Base-by-base conservation (phyloP, 1,139 yeast genomes). In the Yamadazyma friedrichii region DNA sequence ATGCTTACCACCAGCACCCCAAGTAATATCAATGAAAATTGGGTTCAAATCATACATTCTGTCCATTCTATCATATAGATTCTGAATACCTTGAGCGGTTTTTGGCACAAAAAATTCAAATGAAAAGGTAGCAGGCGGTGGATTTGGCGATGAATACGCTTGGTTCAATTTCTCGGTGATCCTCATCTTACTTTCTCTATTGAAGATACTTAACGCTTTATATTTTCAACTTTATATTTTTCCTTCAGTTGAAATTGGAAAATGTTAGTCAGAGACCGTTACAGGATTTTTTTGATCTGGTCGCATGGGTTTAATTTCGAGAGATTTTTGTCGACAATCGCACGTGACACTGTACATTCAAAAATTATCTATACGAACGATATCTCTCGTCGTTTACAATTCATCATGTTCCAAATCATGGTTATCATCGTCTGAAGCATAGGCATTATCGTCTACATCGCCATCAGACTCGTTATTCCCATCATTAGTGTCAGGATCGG, bases 21-120 rank as follows among this genome's bases (percentile, higher is more conserved):
- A 93, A 1, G 98, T 93, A 49, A 93, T 87, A 59, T 93, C 98
- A 46, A 93, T 83, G 61, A 93, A 93, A 48, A 87, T 81, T 1
- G 98, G 98, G 49, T 85, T 84, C 55, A 91, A 73, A 51, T 87
- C 91, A 63, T 88, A 88, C 98, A 93, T 93, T 63, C 97, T 80
- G 59, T 93, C 98, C 94, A 93, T 93, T 61, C 98, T 78, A 62
- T 93, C 98, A 65, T 91, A 93, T 44, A 93, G 74, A 59, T 93
- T 93, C 62, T 91, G 96, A 26, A 91, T 94, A 61, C 98, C 98
- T 63, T 93, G 97, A 17, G 94, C 76, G 1, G 98, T 93, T 70
- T 93, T 93, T 35, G 98, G 98, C n/a, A 93, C 96, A 61, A 93
- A 93, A 68, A 88, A 93, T 70, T 93, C 98, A 57, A 91, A 93